A percentile compares a stretch with the other conserved stretches of the same genome.
phyloP scores from a whole-genome alignment of 306 rosid genomes.

The Rosa lucieae region DNA sequence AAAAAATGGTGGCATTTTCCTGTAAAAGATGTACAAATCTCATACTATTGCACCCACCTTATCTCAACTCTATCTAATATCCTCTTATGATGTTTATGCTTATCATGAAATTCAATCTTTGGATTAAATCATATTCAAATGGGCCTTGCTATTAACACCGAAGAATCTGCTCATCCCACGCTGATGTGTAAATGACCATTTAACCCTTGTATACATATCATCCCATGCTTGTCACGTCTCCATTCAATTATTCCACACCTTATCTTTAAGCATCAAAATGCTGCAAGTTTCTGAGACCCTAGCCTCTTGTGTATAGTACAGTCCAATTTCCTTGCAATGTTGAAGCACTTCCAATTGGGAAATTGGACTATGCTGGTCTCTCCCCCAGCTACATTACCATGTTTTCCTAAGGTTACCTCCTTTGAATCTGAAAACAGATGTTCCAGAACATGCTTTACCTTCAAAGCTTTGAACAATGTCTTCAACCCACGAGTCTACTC shows the following conservation, averaged over 20 bases:
- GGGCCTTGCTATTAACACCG: not conserved
- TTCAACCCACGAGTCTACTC: conserved; percentile 12
- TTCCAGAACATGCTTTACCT: not conserved
- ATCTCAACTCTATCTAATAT: not conserved
- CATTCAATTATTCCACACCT: conserved; percentile 2
- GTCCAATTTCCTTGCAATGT: not conserved
- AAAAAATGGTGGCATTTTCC: not conserved
- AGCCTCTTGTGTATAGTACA: not conserved
- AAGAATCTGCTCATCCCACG: not conserved
- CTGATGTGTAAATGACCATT: not conserved
- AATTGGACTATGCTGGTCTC: not conserved
- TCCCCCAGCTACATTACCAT: not conserved
- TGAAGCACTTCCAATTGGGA: conserved; percentile 13
- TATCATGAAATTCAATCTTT: not conserved
- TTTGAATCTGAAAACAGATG: not conserved
- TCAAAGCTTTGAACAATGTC: conserved; percentile 13
- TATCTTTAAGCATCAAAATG: not conserved
- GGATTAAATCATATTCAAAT: not conserved
- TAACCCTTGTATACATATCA: not conserved
- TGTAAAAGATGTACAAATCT: not conserved
- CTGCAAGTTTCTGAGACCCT: not conserved
- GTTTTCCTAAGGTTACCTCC: not conserved
- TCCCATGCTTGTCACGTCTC: not conserved
- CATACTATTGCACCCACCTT: not conserved
- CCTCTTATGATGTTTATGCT: not conserved